Evolutionary conservation across 2,329 filamentous ascomycete species (phyloP).

Genomic region (Exophiala xenobiotica): DNA sequence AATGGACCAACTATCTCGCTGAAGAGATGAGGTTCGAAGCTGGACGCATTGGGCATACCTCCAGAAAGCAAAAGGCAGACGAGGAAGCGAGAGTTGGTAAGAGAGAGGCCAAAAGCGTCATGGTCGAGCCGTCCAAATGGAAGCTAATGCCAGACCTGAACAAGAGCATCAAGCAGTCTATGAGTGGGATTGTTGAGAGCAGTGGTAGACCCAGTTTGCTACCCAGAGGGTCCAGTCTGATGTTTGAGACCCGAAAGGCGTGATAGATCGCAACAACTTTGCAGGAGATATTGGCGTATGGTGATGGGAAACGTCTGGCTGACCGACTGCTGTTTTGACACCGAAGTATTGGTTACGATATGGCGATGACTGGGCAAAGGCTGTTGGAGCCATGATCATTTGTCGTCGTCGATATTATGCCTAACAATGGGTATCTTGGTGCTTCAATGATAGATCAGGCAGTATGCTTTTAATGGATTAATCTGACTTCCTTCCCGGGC

Average conservation of each 20-base stretch:
- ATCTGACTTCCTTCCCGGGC: slow-evolving; percentile 63
- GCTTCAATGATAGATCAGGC: slow-evolving; percentile 1
- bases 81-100: slow-evolving; percentile 11
- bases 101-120: slow-evolving; percentile 13
- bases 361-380: neutral
- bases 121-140: slow-evolving; percentile 16
- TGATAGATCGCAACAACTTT: too few species aligned
- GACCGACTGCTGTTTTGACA: too few species aligned
- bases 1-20: slow-evolving; percentile 19
- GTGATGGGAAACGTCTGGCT: too few species aligned
- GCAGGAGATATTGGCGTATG: too few species aligned
- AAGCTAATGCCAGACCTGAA: slow-evolving; percentile 18
- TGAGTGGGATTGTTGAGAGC: slow-evolving; percentile 7
- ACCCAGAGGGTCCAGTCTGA: slow-evolving; percentile 17
- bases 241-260: slow-evolving; percentile 5
- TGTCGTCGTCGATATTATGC: neutral
- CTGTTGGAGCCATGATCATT: neutral
- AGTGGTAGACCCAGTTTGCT: slow-evolving; percentile 7
- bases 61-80: slow-evolving; percentile 10
- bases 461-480: slow-evolving; percentile 51
- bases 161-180: slow-evolving; percentile 7
- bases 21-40: slow-evolving; percentile 12
- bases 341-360: too few species aligned
- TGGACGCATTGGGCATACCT: slow-evolving; percentile 14
- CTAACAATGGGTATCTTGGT: neutral